Percentiles rank a stretch among this genome's conserved stretches.
phyloP scores from a whole-genome alignment of 2,329 filamentous ascomycete species.

The Domatiomyces globalis region DNA sequence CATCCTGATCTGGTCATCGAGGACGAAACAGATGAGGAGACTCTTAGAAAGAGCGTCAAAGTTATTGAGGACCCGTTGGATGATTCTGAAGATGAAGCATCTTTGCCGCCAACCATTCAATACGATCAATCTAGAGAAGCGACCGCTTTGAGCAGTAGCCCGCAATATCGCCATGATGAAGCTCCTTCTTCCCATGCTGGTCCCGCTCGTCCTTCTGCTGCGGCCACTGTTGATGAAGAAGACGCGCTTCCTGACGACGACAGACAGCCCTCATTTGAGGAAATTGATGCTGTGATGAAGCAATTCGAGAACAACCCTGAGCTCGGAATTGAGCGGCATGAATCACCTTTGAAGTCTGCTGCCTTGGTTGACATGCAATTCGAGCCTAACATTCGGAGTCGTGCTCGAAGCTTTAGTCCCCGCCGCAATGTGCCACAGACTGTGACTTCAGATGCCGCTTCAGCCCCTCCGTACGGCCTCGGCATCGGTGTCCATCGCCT shows the following conservation, averaged over 20 bases:
- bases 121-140: too few relatives aligned
- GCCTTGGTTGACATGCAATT: conserved; percentile 33
- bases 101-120: neutral
- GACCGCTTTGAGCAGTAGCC: too few relatives aligned
- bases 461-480: conserved; percentile 51
- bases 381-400: conserved; percentile 45
- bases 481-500: conserved; percentile 47
- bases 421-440: conserved; percentile 26
- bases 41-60: neutral
- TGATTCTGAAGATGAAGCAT: neutral
- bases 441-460: conserved; percentile 21
- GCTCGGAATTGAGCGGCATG: conserved; percentile 55
- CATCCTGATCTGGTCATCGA: neutral
- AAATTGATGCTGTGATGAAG: conserved; percentile 86
- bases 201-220: neutral
- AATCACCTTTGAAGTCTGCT: conserved; percentile 29
- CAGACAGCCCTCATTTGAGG: conserved; percentile 32
- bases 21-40: neutral
- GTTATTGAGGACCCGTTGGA: neutral
- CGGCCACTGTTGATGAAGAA: neutral
- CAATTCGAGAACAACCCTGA: conserved; percentile 65
- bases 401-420: conserved; percentile 61
- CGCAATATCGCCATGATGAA: neutral
- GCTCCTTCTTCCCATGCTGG: neutral
- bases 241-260: conserved; percentile 5